Evolutionary conservation across 192 early-diverging fungal species (phyloP), one percentile per base, ranked within the genome.

Genomic region (Entomortierella chlamydospora): DNA sequence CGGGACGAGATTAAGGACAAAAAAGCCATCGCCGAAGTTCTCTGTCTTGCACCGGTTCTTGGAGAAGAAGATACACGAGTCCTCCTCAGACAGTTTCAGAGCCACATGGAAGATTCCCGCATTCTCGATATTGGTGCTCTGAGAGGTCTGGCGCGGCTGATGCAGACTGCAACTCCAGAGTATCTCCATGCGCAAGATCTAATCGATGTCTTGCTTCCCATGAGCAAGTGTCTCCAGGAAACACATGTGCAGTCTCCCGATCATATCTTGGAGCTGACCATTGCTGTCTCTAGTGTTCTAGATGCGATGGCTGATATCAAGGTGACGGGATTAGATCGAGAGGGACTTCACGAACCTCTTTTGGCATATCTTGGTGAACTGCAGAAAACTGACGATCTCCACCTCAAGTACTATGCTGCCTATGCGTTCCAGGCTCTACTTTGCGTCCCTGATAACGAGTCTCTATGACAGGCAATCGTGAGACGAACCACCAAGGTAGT

Each of bases 401-500:
- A 22, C 3, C 22, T 50, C 20, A 23, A 22, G 20, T 50, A 50
- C 49, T 23, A 10, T 50, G 49, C 49, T 5, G 4, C 49, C 22
- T 50, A 50, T 17, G 49, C 49, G 5, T 50, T 23, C 15, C 49
- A 50, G 31, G 57, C 57, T 0, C 34, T 58, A 18, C 33, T 22
- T 20, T 58, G 34, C 23, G 57, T 58, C 18, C 54, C 54, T 28
- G 54, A 56, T 26, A 30, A 56, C 54, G 54, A 56, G 28, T 56
- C 54, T 6, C 25, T 3, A 12, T 23, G 13, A 33, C 57, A 59
- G 20, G 37, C 57, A 23, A 22, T 22, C 6, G 18, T 61, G 42
- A 18, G 59, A 20, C 7, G 43, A 2, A 12, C 42, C 9, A 13
- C 22, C 15, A 41, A 7, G 13, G 42, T 47, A 8, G 9, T 58